Evolutionary conservation across 441 rosid genomes (phyloP).

Genomic region (Eutrema salsugineum): DNA sequence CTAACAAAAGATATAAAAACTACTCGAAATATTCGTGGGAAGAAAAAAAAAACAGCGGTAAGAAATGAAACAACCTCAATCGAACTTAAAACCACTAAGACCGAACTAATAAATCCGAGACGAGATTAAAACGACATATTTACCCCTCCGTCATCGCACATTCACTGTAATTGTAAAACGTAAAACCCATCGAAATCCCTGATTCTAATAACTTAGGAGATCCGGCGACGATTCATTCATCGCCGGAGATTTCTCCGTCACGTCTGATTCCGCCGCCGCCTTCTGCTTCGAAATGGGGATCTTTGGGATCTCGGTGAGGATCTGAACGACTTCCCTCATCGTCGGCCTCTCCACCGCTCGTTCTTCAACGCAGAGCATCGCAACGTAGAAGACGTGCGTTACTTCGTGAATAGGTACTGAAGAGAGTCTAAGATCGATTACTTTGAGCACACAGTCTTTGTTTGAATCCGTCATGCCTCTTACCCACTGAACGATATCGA

Average conservation of each 20-base stretch:
- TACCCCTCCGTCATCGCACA: too few relatives aligned
- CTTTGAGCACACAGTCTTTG: slow-evolving; percentile 67
- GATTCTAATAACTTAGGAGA: slow-evolving; percentile 2
- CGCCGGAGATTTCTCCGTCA: slow-evolving; percentile 24
- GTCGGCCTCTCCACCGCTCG: slow-evolving; percentile 86
- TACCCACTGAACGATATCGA: slow-evolving; percentile 95
- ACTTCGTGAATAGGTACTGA: slow-evolving; percentile 72
- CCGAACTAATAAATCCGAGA: too few relatives aligned
- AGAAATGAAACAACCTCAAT: background rate
- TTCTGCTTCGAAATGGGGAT: slow-evolving; percentile 37
- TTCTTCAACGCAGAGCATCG: slow-evolving; percentile 86
- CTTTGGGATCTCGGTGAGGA: slow-evolving; percentile 70
- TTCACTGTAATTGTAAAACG: too few relatives aligned
- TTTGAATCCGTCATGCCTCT: slow-evolving; percentile 73
- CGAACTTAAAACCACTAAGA: too few relatives aligned
- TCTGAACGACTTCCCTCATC: slow-evolving; percentile 85
- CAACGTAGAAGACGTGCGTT: slow-evolving; percentile 85
- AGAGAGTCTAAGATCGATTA: slow-evolving; percentile 72
- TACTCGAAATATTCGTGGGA: background rate
- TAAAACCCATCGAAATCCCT: background rate
- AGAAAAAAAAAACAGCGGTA: background rate
- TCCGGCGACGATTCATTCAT: slow-evolving; percentile 24
- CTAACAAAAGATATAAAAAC: background rate
- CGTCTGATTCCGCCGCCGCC: slow-evolving; percentile 32
- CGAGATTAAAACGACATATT: too few relatives aligned